phyloP scores from a whole-genome alignment of 2,329 filamentous ascomycete genomes.

The Onygenales sp. region DNA sequence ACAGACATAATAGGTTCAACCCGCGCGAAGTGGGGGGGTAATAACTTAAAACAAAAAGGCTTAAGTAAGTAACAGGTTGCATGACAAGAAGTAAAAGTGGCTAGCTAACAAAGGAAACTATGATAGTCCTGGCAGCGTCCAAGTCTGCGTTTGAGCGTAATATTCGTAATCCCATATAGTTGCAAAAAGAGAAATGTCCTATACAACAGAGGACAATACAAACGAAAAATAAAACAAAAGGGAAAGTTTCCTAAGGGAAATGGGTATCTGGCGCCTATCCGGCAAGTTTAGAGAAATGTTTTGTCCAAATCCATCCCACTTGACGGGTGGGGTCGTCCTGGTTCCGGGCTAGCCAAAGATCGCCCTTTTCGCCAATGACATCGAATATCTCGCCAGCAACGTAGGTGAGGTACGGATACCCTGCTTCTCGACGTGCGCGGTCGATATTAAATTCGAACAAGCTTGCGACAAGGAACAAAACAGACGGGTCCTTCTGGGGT shows the following conservation, averaged over 20 bases:
- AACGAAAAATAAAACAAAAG: not conserved
- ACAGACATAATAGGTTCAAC: too few species aligned
- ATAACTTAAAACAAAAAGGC: too few species aligned
- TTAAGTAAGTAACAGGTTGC: too few species aligned
- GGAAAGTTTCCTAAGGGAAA: not conserved
- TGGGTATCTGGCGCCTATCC: conserved; percentile 1
- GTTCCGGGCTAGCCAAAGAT: conserved; percentile 95
- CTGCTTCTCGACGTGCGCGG: conserved; percentile 80
- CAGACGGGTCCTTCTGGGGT: conserved; percentile 37
- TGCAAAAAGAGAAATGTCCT: not conserved
- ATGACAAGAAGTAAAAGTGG: too few species aligned
- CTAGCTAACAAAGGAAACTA: too few species aligned
- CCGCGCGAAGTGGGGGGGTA: too few species aligned
- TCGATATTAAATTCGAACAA: conserved; percentile 97
- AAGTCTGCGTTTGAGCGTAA: not conserved
- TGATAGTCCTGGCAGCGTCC: too few species aligned
- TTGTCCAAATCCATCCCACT: conserved; percentile 98
- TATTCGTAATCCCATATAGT: not conserved
- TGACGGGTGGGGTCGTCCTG: conserved; percentile 74
- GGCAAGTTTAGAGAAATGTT: conserved; percentile 68
- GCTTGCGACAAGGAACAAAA: conserved; percentile 85
- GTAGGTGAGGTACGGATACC: conserved; percentile 93
- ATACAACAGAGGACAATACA: not conserved
- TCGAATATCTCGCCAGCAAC: conserved; percentile 90
- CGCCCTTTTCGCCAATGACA: conserved; percentile 91